These are phyloP conservation scores for Pilatotrama ljubarskyi DNA, from an alignment of 768 basidiomycete genomes.

Conservation along the genomic window DNA sequence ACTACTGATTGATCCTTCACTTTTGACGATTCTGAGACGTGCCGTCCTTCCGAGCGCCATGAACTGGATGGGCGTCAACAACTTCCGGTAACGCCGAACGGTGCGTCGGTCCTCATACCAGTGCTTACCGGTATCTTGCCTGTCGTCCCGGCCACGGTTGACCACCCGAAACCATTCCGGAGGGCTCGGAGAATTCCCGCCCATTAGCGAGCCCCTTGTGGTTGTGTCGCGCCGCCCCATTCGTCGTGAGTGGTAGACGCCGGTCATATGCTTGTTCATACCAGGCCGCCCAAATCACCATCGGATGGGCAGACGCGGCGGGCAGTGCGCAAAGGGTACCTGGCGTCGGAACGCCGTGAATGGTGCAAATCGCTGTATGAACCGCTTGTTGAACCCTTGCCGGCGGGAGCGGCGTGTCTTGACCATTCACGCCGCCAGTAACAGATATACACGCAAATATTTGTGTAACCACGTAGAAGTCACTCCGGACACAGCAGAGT, in stretches of 20 bases:
- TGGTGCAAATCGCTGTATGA: not conserved
- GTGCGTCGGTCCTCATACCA: constrained; percentile 1
- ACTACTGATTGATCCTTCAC: too few species aligned
- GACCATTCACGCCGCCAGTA: too few species aligned
- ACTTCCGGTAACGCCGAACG: not conserved
- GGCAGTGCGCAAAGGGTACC: not conserved
- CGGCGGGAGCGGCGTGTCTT: not conserved
- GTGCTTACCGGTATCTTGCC: constrained; percentile 11
- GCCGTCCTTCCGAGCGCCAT: not conserved
- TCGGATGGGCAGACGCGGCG: not conserved
- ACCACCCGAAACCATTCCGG: constrained; percentile 12
- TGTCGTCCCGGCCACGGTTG: not conserved
- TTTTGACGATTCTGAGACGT: not conserved
- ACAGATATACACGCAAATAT: not conserved
- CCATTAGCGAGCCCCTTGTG: not conserved
- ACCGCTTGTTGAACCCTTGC: not conserved
- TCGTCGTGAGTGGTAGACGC: not conserved
- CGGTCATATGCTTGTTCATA: not conserved
- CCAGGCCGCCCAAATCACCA: constrained; percentile 2
- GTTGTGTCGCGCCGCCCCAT: not conserved
- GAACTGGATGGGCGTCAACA: not conserved
- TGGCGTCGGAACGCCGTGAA: constrained; percentile 7
- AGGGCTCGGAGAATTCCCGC: not conserved
- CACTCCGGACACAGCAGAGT: not conserved
- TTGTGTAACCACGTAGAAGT: not conserved